These are phyloP conservation scores for Alternaria longipes DNA, from an alignment of 2,329 filamentous ascomycete genomes.

Conservation along the genomic window DNA sequence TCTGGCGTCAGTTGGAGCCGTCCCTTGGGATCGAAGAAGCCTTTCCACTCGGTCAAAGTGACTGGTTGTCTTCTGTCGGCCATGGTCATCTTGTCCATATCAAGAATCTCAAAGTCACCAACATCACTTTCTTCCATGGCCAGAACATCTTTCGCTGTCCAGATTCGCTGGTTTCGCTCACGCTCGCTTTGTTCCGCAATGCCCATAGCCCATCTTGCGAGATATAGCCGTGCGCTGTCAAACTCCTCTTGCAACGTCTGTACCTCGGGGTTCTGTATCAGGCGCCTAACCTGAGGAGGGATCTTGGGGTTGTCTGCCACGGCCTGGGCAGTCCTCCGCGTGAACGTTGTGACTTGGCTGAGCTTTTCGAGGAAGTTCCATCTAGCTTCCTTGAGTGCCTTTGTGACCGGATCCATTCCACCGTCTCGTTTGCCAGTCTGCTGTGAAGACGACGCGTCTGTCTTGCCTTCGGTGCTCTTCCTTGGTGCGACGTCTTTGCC, in stretches of 20 bases:
- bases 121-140: slow-evolving; percentile 95
- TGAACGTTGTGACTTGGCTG: slow-evolving; percentile 97
- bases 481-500: slow-evolving; percentile 64
- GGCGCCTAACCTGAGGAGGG: slow-evolving; percentile 83
- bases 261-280: slow-evolving; percentile 91
- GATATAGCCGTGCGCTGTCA: slow-evolving; percentile 91
- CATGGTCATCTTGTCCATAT: slow-evolving; percentile 77
- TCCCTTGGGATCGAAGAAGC: slow-evolving; percentile 84
- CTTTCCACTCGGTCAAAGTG: slow-evolving; percentile 86
- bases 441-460: slow-evolving; percentile 38
- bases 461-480: slow-evolving; percentile 39
- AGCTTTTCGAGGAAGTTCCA: slow-evolving; percentile 98
- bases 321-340: slow-evolving; percentile 87
- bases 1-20: slow-evolving; percentile 81
- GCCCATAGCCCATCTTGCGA: slow-evolving; percentile 98
- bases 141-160: slow-evolving; percentile 90
- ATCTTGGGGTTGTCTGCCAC: slow-evolving; percentile 90
- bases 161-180: slow-evolving; percentile 85
- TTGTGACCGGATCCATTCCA: slow-evolving; percentile 90
- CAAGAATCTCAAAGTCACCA: slow-evolving; percentile 93
- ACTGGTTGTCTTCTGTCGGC: slow-evolving; percentile 81
- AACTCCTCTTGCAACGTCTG: slow-evolving; percentile 97
- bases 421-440: slow-evolving; percentile 64
- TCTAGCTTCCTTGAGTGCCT: slow-evolving; percentile 90
- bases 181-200: slow-evolving; percentile 96